phyloP scores from a whole-genome alignment of 2,329 filamentous ascomycete species.

The Knoxdaviesia proteae region DNA sequence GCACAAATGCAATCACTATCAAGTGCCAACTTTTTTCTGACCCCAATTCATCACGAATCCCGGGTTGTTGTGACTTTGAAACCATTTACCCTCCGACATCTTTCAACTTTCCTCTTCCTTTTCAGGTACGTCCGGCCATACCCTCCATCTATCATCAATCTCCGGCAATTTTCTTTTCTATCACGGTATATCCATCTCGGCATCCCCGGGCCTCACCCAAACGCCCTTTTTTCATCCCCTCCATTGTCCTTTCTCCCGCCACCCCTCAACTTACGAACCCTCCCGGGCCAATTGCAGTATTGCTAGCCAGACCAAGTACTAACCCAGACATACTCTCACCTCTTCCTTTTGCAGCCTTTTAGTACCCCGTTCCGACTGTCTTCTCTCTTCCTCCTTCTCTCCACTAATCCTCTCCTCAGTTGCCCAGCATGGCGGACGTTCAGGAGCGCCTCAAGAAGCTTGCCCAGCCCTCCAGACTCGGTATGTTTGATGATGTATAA shows the following conservation, averaged over 20 bases:
- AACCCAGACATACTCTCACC: not conserved
- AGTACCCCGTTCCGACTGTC: not conserved
- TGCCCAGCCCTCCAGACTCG: conserved; percentile 30
- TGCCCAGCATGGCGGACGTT: conserved; percentile 29
- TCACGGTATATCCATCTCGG: not conserved
- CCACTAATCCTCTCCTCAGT: conserved; percentile 8
- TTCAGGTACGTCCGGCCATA: no score
- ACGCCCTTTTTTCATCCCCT: not conserved
- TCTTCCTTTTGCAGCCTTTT: conserved; percentile 4
- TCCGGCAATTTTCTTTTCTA: not conserved
- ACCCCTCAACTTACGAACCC: no score
- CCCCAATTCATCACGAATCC: conserved; percentile 4
- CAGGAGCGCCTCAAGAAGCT: conserved; percentile 41
- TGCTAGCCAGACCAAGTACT: not conserved
- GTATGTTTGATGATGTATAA: conserved; percentile 26
- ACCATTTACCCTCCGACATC: not conserved
- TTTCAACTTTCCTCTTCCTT: no score
- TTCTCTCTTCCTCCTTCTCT: conserved; percentile 7
- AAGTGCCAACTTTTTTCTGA: conserved; percentile 18
- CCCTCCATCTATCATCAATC: no score
- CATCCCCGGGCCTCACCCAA: not conserved
- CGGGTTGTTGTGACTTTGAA: not conserved
- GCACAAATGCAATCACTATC: conserved; percentile 20
- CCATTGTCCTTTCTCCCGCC: not conserved
- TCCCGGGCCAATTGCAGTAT: no score